phyloP scores from a whole-genome alignment of 192 early-diverging fungal genomes.

The Umbelopsis isabellina region DNA sequence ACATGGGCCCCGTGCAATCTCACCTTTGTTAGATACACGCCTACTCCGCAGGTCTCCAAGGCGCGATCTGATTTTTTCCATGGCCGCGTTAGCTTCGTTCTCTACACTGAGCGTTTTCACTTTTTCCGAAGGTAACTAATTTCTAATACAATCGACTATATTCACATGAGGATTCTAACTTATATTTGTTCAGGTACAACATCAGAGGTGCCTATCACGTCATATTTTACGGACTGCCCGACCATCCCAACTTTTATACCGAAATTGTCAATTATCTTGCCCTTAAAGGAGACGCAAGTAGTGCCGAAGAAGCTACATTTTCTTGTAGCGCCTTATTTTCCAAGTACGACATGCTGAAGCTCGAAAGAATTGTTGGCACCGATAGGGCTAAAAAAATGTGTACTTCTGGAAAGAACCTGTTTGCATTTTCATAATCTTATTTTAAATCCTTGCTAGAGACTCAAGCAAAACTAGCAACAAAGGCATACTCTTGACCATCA shows the following conservation, averaged over 20 bases:
- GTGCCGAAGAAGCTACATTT: slow-evolving; percentile 55
- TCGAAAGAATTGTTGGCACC: slow-evolving; percentile 90
- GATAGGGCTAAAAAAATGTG: slow-evolving; percentile 74
- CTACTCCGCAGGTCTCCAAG: slow-evolving; percentile 72
- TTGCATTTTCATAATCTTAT: slow-evolving; percentile 52
- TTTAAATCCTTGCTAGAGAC: neutral
- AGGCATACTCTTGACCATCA: no score
- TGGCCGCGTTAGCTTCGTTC: slow-evolving; percentile 73
- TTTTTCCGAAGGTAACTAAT: slow-evolving; percentile 77
- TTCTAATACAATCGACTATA: neutral
- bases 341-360: slow-evolving; percentile 81
- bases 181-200: slow-evolving; percentile 55
- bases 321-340: slow-evolving; percentile 74
- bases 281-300: slow-evolving; percentile 45
- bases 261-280: slow-evolving; percentile 86
- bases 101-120: slow-evolving; percentile 96
- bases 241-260: slow-evolving; percentile 83
- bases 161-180: slow-evolving; percentile 14
- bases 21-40: slow-evolving; percentile 69
- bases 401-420: slow-evolving; percentile 59
- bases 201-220: slow-evolving; percentile 85
- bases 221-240: slow-evolving; percentile 90
- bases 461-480: neutral
- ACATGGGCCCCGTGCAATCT: slow-evolving; percentile 7
- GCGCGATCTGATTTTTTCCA: slow-evolving; percentile 80